Conservation (phyloP, 345 rosid genomes). For the Acer yangbiense region DNA sequence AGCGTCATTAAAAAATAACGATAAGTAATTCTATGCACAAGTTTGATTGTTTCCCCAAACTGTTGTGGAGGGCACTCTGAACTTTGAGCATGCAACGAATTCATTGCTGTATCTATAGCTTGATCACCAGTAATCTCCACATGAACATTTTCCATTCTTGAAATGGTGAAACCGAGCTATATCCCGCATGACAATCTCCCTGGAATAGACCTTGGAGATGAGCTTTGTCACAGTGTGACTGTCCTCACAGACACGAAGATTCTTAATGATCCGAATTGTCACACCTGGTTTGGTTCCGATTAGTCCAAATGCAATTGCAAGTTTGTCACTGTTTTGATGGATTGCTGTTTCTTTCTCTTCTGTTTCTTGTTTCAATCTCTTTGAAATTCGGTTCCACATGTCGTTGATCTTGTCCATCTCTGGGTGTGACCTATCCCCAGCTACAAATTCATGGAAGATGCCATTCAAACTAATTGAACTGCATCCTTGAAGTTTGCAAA, state of each 20-base stretch:
- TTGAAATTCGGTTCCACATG: constrained; percentile 43
- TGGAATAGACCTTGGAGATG: constrained; percentile 52
- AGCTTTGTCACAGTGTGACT: constrained; percentile 59
- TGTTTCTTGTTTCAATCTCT: constrained; percentile 39
- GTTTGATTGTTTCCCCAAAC: no score
- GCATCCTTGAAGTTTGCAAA: constrained; percentile 61
- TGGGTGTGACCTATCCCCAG: constrained; percentile 57
- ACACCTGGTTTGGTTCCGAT: constrained; percentile 51
- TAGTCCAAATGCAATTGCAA: constrained; percentile 63
- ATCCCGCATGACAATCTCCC: constrained; percentile 63
- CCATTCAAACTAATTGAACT: constrained; percentile 61
- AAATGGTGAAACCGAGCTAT: constrained; percentile 62
- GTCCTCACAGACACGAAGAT: constrained; percentile 66
- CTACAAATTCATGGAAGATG: constrained; percentile 53
- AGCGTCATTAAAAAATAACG: no score
- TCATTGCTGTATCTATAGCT: not conserved
- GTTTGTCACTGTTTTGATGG: constrained; percentile 68
- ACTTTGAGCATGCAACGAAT: no score
- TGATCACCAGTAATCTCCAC: constrained; percentile 70
- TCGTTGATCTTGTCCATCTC: constrained; percentile 39
- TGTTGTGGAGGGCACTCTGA: no score
- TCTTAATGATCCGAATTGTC: constrained; percentile 52
- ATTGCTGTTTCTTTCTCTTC: no score
- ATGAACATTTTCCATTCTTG: constrained; percentile 52
- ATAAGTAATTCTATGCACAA: no score